phyloP scores from a whole-genome alignment of 768 basidiomycete species.

The Leccinum ochraceum region DNA sequence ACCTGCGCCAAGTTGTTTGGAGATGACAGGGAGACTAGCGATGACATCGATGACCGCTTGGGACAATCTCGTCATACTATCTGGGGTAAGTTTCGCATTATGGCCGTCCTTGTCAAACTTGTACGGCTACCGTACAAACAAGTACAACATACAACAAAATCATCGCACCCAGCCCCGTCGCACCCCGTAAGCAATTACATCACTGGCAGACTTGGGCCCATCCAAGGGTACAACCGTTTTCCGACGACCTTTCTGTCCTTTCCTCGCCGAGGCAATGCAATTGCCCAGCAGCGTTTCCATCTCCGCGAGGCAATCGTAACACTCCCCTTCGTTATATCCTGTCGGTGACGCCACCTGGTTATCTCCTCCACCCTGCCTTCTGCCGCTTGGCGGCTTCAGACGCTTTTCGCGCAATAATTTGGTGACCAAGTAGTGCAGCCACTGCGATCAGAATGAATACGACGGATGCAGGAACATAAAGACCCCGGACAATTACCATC shows the following conservation, averaged over 20 bases:
- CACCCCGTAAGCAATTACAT: conserved; percentile 61
- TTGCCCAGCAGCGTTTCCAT: conserved; percentile 59
- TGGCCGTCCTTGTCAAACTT: not conserved
- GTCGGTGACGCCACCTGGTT: conserved; percentile 19
- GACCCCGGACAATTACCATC: conserved; percentile 56
- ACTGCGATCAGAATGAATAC: conserved; percentile 50
- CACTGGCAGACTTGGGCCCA: conserved; percentile 47
- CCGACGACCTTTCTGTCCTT: conserved; percentile 35
- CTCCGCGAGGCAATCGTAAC: conserved; percentile 68
- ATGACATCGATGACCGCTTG: not conserved
- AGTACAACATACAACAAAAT: not conserved
- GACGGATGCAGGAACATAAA: not conserved
- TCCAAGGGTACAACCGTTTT: conserved; percentile 32
- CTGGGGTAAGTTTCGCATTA: not conserved
- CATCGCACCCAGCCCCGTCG: conserved; percentile 61
- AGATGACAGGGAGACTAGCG: not conserved
- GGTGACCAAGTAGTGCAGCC: conserved; percentile 81
- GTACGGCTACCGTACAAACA: not conserved
- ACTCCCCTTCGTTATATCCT: conserved; percentile 63
- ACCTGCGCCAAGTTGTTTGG: not conserved
- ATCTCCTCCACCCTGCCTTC: conserved; percentile 32
- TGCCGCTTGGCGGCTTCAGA: conserved; percentile 55
- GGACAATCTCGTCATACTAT: not conserved
- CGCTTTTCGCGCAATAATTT: conserved; percentile 75
- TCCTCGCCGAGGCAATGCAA: conserved; percentile 42